phyloP scores from a whole-genome alignment of 331 rosid species.

The Quercus lobata region DNA sequence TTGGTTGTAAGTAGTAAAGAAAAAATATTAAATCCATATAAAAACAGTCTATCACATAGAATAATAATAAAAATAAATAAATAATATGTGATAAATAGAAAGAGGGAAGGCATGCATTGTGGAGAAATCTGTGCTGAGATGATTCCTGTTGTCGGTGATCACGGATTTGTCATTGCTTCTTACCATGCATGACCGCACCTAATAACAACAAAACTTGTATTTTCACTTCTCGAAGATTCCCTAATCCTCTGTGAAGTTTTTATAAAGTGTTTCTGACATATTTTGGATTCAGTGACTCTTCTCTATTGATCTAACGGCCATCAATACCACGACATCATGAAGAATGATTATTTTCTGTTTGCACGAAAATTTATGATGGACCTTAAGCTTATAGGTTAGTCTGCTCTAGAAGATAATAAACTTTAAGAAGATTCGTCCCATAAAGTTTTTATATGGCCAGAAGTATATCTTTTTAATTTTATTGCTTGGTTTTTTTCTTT shows the following conservation, averaged over 20 bases:
- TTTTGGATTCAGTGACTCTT: background rate
- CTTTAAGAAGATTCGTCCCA: background rate
- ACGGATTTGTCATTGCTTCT: background rate
- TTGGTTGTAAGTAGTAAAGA: too few species aligned
- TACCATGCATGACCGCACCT: background rate
- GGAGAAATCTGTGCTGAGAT: constrained; percentile 5
- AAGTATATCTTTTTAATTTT: background rate
- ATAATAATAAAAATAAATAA: too few species aligned
- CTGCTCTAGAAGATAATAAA: background rate
- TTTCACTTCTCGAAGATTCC: constrained; percentile 2
- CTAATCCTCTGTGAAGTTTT: background rate
- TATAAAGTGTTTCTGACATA: background rate
- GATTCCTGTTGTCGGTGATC: constrained; percentile 2
- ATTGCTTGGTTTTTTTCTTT: background rate
- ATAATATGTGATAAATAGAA: background rate
- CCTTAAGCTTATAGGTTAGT: background rate
- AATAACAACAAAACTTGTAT: background rate
- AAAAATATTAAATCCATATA: accelerated
- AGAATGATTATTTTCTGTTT: background rate
- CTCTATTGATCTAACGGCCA: background rate
- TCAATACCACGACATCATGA: background rate
- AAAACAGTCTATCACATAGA: too few species aligned
- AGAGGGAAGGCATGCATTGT: background rate
- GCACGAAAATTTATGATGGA: background rate
- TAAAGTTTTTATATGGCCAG: background rate